Base-by-base conservation (phyloP, 2,329 filamentous ascomycete genomes). In the Talaromyces sp. region DNA sequence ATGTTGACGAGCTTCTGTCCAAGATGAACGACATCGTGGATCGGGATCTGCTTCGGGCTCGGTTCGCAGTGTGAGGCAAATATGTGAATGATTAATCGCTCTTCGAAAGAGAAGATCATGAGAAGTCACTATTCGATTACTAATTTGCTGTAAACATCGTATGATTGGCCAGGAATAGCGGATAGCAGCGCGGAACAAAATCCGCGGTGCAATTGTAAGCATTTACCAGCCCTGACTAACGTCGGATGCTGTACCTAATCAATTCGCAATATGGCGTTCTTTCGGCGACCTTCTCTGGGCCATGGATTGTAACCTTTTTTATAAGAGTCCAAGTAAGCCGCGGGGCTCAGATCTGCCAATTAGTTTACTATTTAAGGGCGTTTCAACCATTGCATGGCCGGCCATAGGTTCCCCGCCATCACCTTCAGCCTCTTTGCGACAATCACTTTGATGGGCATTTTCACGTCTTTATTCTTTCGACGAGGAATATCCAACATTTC, bases 21-120 rank as follows among this genome's bases (percentile, higher is more conserved):
- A 68, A 62, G 48, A 68, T 68, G 24, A 62, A 68, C 54, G 68
- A 69, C n/a, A 68, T 70, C 48, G 27, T 68, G 2, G 65, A 66
- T n/a, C 68, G 63, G 31, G 70, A 71, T 54, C 58, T 70, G 43
- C 60, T 67, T 24, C 60, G 48, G 19, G 45, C 57, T n/a, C 57
- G 65, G 24, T 65, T 65, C 48, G 50, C 63, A 16, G 61, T 66
- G 41, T 62, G 27, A 45, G 48, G 27, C 48, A 52, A 50, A 52
- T 52, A 56, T 24, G 31, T 39, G 10, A 37, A 48, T 48, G 22
- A 27, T 1, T 48, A 50, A 16, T 13, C 22, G 47, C 47, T 50
- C 24, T 50, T 50, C n/a, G 48, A 52, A 35, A 19, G 48, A 10
- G 19, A 22, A 52, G 27, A 52, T 9, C 9, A 31, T 22, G 24